Conservation (phyloP, 352 stramenopile species). For the Hyphochytrium catenoides region DNA sequence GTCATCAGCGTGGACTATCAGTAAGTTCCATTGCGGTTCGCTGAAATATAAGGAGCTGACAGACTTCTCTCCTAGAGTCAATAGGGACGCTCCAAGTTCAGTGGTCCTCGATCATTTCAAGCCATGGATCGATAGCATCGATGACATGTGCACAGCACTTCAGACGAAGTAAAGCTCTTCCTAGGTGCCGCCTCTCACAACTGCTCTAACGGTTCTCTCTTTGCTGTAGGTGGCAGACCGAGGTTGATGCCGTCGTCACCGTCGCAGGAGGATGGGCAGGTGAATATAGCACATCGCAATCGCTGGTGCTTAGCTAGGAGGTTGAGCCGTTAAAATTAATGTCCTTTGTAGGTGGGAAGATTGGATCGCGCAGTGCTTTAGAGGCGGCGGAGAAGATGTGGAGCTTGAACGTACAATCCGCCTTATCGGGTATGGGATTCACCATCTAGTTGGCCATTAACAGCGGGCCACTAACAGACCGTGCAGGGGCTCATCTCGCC, state of each 20-base stretch:
- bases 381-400: conserved; percentile 36
- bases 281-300: conserved; percentile 2
- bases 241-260: conserved; percentile 45
- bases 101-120: conserved; percentile 15
- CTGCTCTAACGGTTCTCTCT: not conserved
- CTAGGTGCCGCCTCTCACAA: not conserved
- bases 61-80: conserved; percentile 11
- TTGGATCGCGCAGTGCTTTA: conserved; percentile 31
- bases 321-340: conserved; percentile 1
- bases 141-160: conserved; percentile 13
- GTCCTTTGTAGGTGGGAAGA: conserved; percentile 16
- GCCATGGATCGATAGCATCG: conserved; percentile 24
- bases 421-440: conserved; percentile 21
- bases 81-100: conserved; percentile 18
- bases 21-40: conserved; percentile 8
- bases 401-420: conserved; percentile 46
- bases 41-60: not conserved
- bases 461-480: not conserved
- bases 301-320: not conserved
- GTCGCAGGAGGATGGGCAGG: conserved; percentile 44
- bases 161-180: conserved; percentile 1
- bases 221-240: conserved; percentile 17
- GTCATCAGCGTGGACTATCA: conserved; percentile 39
- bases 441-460: conserved; percentile 2
- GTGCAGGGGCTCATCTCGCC: conserved; percentile 43